These are phyloP conservation scores for Telopea speciosissima DNA, from an alignment of 177 flowering plant genomes.

Conservation along the genomic window DNA sequence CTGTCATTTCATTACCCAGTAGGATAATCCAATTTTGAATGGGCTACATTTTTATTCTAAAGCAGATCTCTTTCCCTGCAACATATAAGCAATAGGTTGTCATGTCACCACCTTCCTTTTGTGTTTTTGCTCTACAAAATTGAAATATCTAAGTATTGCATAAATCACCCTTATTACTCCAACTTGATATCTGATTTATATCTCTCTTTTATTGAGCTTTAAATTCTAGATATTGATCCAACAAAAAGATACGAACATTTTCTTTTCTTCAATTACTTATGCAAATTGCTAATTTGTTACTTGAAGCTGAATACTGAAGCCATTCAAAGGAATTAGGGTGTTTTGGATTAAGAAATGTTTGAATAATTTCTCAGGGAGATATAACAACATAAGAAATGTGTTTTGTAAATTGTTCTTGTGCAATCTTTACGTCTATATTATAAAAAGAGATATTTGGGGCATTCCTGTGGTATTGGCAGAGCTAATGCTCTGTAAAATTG, in stretches of 20 bases:
- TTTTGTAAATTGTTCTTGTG: neutral
- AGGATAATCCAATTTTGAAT: neutral
- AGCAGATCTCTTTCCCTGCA: neutral
- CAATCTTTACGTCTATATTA: neutral
- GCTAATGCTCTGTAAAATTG: neutral
- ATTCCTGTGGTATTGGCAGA: neutral
- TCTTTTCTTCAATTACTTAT: too few species aligned
- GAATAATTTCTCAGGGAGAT: neutral
- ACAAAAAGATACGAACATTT: neutral
- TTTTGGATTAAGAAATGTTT: neutral
- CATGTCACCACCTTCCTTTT: neutral
- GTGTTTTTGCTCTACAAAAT: neutral
- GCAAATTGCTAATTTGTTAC: neutral
- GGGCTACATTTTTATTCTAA: neutral
- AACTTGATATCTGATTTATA: neutral
- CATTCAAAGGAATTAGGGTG: neutral
- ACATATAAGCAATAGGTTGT: neutral
- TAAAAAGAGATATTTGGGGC: neutral
- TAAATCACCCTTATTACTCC: neutral
- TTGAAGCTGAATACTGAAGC: neutral
- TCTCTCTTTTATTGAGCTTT: neutral
- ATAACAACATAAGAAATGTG: neutral
- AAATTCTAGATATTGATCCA: neutral
- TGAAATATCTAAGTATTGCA: neutral
- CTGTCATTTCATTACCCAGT: neutral